Conservation (phyloP, 2,329 filamentous ascomycete species). For the Cladophialophora carrionii region DNA sequence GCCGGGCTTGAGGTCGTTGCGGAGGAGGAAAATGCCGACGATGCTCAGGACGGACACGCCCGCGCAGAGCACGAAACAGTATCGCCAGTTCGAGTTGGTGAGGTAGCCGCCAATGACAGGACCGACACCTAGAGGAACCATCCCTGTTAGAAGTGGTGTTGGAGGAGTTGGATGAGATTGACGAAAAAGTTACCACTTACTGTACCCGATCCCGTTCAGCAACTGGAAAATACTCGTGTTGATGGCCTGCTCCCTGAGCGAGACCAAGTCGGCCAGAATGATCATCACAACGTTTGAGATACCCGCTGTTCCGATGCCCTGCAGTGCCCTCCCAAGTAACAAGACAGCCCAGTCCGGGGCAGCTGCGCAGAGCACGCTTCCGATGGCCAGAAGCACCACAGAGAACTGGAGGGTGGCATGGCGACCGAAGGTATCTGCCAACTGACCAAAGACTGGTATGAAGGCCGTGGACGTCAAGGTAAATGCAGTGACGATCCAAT, state of each 20-base stretch:
- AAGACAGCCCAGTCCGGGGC: constrained; percentile 55
- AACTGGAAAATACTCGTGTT: constrained; percentile 67
- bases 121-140: constrained; percentile 48
- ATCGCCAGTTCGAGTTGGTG: constrained; percentile 63
- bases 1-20: constrained; percentile 61
- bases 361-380: constrained; percentile 55
- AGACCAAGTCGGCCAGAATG: constrained; percentile 52
- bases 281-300: constrained; percentile 62
- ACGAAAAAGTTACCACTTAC: constrained; percentile 31
- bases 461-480: constrained; percentile 65
- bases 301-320: constrained; percentile 56
- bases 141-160: constrained; percentile 5
- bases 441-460: constrained; percentile 57
- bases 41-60: constrained; percentile 30
- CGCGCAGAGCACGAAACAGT: constrained; percentile 57
- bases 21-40: constrained; percentile 57
- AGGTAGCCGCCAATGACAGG: constrained; percentile 64
- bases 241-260: constrained; percentile 62
- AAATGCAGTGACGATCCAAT: constrained; percentile 64
- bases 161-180: neutral
- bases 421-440: constrained; percentile 60
- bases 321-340: constrained; percentile 57
- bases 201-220: constrained; percentile 63
- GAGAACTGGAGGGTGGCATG: constrained; percentile 56
- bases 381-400: constrained; percentile 61